Evolutionary conservation across 2,329 filamentous ascomycete genomes (phyloP).

Genomic region (Clarireedia sp.): DNA sequence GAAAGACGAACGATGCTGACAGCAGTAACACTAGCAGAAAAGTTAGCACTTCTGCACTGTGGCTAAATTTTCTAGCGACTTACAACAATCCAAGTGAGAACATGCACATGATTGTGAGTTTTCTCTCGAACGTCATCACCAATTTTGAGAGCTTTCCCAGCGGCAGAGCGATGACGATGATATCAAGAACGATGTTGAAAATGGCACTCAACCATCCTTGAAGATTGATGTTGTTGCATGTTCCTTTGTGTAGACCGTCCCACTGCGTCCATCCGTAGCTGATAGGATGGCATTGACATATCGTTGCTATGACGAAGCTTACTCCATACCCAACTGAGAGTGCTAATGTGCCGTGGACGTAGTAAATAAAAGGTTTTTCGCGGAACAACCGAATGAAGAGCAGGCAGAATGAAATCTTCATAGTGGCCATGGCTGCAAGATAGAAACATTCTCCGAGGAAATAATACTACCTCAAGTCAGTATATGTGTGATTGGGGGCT

Average conservation of each 20-base stretch:
- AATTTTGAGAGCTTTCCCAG: conserved; percentile 37
- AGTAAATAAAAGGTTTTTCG: conserved; percentile 27
- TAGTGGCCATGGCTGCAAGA: conserved; percentile 7
- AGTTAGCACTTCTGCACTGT: background rate
- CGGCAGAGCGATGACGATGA: conserved; percentile 44
- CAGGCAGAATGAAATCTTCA: conserved; percentile 42
- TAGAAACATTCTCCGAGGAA: conserved; percentile 10
- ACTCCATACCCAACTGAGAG: conserved; percentile 25
- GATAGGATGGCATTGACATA: conserved; percentile 37
- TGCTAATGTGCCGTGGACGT: conserved; percentile 20
- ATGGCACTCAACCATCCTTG: conserved; percentile 43
- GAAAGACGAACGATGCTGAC: background rate
- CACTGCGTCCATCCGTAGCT: conserved; percentile 45
- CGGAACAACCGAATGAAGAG: conserved; percentile 50
- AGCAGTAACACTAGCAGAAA: background rate
- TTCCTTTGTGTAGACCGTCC: conserved; percentile 38
- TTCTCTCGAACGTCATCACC: conserved; percentile 39
- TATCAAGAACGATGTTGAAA: conserved; percentile 43
- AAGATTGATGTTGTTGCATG: conserved; percentile 41
- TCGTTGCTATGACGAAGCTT: conserved; percentile 1
- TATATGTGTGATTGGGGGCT: background rate
- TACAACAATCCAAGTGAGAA: conserved; percentile 27
- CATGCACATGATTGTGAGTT: conserved; percentile 40
- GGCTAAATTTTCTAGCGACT: background rate
- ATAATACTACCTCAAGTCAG: conserved; percentile 3